Evolutionary conservation across 2,329 filamentous ascomycete species (phyloP), one percentile per base, ranked within the genome.

Genomic region (Colletotrichum siamense): DNA sequence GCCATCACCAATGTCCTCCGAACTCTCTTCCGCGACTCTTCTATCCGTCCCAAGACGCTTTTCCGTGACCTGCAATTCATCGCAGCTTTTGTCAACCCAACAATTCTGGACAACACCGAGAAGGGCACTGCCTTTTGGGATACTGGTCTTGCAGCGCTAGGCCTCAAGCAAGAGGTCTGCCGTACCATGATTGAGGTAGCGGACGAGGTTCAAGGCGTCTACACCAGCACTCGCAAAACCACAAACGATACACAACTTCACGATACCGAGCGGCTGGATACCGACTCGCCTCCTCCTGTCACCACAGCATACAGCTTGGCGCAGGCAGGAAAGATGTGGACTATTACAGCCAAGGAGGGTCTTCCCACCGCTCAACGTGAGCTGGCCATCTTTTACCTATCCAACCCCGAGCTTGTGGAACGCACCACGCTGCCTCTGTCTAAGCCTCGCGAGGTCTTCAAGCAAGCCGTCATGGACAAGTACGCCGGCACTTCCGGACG

Each of bases 341-440:
- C 95, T 77, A 97, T 98, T 82, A 96, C 96, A 2, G 97, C 97
- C 18, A 97, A 96, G 83, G 97, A 99, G 85, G 96, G 96, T 52
- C 92, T 96, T 77, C 91, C 96, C 0, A 94, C 95, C 15, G 96
- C 96, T 7, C 96, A 99, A 86, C 93, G 97, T 67, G 97, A 99
- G 85, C 90, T 99, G 18, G 97, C 95, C 3, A 94, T 98, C 77
- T 94, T 99, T 81, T 99, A 98, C 83, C 91, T 99, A 52, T 97
- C 95, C 1, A 94, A 98, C 79, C 96, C 97, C 0, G 95, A 98
- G 82, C 91, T 97, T 18, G 92, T 98, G 15, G 91, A 92, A 79
- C 91, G 95, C 28, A 94, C 95, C 10, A 95, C 96, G 0, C 88
- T 98, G 57, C 97, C 97, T 2, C 90, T 99, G 68, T 95, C 95